phyloP scores from a whole-genome alignment of 1,284 basidiomycete genomes.

The Ganoderma multipileum region DNA sequence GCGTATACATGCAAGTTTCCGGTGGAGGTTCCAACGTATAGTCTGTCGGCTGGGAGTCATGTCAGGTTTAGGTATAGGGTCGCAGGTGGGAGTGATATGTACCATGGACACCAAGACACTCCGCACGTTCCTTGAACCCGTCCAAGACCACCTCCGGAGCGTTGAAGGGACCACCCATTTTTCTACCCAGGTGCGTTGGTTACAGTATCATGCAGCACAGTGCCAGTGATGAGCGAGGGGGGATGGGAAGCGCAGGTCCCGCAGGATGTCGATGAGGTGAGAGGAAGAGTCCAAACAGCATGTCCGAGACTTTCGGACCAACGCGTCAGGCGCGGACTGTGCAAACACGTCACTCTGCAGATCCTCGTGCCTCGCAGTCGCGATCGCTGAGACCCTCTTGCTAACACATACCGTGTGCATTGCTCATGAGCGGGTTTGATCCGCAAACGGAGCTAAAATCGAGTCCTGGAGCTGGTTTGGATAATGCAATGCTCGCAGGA shows the following conservation, averaged over 20 bases:
- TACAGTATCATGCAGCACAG: not conserved
- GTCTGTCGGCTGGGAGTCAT: slow-evolving; percentile 63
- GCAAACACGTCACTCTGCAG: not conserved
- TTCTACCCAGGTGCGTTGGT: not conserved
- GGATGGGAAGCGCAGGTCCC: not conserved
- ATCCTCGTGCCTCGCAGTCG: no score
- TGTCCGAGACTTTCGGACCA: slow-evolving; percentile 4
- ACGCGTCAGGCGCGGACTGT: not conserved
- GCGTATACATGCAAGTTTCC: slow-evolving; percentile 76
- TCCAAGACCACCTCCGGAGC: slow-evolving; percentile 46
- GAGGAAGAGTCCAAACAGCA: not conserved
- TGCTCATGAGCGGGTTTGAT: no score
- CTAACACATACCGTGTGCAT: no score
- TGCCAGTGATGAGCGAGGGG: not conserved
- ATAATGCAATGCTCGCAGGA: not conserved
- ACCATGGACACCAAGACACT: slow-evolving; percentile 62
- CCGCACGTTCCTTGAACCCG: slow-evolving; percentile 56
- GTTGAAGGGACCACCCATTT: slow-evolving; percentile 46
- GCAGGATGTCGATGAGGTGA: not conserved
- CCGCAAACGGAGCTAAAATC: no score
- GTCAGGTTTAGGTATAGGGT: slow-evolving; percentile 18
- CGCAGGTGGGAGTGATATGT: slow-evolving; percentile 13
- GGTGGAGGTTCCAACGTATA: slow-evolving; percentile 79
- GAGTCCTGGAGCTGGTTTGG: no score
- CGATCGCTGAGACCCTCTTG: no score